Conservation (phyloP, 2,329 filamentous ascomycete genomes). For the Verticillium tricorpus region DNA sequence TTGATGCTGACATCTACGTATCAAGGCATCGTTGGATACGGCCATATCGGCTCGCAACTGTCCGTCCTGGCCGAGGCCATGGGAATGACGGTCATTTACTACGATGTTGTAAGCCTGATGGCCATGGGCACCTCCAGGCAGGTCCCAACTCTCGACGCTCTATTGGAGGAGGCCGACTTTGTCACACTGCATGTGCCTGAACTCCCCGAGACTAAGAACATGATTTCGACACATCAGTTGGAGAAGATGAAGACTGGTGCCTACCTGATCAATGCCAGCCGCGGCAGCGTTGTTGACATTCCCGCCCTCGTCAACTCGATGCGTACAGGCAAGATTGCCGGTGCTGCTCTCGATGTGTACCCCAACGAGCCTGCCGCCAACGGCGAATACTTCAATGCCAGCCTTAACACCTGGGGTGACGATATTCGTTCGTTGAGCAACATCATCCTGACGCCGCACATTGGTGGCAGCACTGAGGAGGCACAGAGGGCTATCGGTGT, state of each 20-base stretch:
- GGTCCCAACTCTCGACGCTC: constrained; percentile 69
- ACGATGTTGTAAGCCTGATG: constrained; percentile 93
- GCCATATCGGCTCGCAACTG: constrained; percentile 93
- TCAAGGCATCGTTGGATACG: constrained; percentile 85
- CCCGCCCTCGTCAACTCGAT: constrained; percentile 84
- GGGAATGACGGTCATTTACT: constrained; percentile 98
- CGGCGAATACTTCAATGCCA: constrained; percentile 87
- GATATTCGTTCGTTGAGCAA: constrained; percentile 85
- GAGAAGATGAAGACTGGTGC: constrained; percentile 87
- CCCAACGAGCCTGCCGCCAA: constrained; percentile 91
- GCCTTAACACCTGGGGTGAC: constrained; percentile 78
- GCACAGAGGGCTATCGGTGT: constrained; percentile 93
- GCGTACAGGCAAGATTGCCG: constrained; percentile 80
- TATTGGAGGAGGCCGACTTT: constrained; percentile 81
- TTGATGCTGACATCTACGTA: not conserved
- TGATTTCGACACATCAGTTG: constrained; percentile 79
- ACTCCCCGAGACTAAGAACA: constrained; percentile 83
- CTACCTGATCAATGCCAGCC: constrained; percentile 94
- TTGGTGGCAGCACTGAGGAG: constrained; percentile 96
- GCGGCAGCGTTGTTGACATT: constrained; percentile 91
- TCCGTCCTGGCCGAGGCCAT: constrained; percentile 95
- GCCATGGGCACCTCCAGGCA: constrained; percentile 83
- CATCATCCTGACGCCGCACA: constrained; percentile 92
- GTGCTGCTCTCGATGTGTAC: constrained; percentile 94
- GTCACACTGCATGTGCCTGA: constrained; percentile 94